Evolutionary conservation across 805 yeast species (phyloP).

Genomic region (Candida sphagnicola): DNA sequence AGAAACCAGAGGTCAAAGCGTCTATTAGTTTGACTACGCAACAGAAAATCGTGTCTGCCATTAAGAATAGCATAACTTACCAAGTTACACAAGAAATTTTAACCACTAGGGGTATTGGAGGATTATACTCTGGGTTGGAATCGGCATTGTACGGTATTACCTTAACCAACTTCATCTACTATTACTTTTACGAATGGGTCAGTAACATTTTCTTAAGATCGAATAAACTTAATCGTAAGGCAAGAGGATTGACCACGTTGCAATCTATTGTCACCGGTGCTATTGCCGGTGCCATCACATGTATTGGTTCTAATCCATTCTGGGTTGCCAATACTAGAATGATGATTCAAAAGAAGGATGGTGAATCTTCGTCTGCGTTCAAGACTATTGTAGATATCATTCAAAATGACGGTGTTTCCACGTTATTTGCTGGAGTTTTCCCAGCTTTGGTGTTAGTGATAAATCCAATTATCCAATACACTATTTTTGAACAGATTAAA

Average conservation of each 20-base stretch:
- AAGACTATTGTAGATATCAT: slow-evolving; percentile 58
- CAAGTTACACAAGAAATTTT: slow-evolving; percentile 40
- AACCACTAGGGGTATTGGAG: slow-evolving; percentile 56
- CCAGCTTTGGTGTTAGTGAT: slow-evolving; percentile 85
- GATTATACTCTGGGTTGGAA: slow-evolving; percentile 82
- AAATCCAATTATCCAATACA: slow-evolving; percentile 90
- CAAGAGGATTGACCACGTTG: slow-evolving; percentile 48
- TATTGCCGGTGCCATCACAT: slow-evolving; percentile 83
- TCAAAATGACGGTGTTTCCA: slow-evolving; percentile 63
- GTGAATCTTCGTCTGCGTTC: slow-evolving; percentile 40
- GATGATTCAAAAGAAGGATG: slow-evolving; percentile 52
- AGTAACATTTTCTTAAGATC: slow-evolving; percentile 38
- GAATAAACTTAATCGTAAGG: slow-evolving; percentile 23
- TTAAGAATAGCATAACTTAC: slow-evolving; percentile 11
- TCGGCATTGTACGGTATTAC: slow-evolving; percentile 85
- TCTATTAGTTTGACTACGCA: slow-evolving; percentile 10
- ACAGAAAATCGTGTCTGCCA: slow-evolving; percentile 10
- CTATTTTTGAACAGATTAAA: slow-evolving; percentile 83
- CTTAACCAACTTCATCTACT: slow-evolving; percentile 82
- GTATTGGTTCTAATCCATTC: slow-evolving; percentile 78
- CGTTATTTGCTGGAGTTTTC: slow-evolving; percentile 78
- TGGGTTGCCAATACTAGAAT: slow-evolving; percentile 94
- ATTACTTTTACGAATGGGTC: slow-evolving; percentile 83
- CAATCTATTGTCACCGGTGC: slow-evolving; percentile 79
- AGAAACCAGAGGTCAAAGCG: too few relatives aligned